Evolutionary conservation across 257 asterid genomes (phyloP).

Genomic region (Fraxinus quadrangulata): DNA sequence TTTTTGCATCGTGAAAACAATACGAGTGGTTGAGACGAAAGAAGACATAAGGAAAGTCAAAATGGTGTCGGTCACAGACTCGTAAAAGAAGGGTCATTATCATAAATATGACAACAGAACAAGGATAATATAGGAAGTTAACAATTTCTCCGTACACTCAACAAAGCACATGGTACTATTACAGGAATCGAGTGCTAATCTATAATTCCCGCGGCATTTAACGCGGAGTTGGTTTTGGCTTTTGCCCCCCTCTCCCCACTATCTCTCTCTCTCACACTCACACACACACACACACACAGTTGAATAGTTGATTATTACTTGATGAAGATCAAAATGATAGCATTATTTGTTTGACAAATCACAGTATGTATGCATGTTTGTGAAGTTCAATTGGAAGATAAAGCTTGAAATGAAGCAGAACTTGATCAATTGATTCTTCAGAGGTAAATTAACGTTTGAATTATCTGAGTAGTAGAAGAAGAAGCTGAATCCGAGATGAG

Average conservation of each 20-base stretch:
- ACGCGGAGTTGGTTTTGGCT: slow-evolving; percentile 50
- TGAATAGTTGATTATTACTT: background rate
- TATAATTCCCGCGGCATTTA: slow-evolving; percentile 40
- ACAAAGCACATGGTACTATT: background rate
- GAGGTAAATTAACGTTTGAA: slow-evolving; percentile 18
- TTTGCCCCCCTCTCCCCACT: slow-evolving; percentile 22
- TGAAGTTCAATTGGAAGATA: slow-evolving; percentile 1
- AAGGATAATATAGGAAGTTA: background rate
- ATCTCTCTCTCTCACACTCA: background rate
- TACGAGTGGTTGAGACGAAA: background rate
- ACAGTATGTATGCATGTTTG: background rate
- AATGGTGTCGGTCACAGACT: background rate
- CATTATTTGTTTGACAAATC: slow-evolving; percentile 27
- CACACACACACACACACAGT: background rate
- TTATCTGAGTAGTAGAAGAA: background rate
- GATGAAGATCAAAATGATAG: slow-evolving; percentile 19
- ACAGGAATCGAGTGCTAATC: slow-evolving; percentile 14
- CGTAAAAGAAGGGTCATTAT: background rate
- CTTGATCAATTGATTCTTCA: slow-evolving; percentile 14
- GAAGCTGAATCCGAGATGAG: slow-evolving; percentile 37
- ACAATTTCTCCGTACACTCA: background rate
- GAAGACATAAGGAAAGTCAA: background rate
- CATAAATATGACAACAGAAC: background rate
- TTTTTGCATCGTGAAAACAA: background rate
- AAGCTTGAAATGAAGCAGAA: background rate